Evolutionary conservation across 495 filamentous ascomycete genomes (phyloP), one percentile per base, ranked within the genome.

Genomic region (Tuber calosporum): DNA sequence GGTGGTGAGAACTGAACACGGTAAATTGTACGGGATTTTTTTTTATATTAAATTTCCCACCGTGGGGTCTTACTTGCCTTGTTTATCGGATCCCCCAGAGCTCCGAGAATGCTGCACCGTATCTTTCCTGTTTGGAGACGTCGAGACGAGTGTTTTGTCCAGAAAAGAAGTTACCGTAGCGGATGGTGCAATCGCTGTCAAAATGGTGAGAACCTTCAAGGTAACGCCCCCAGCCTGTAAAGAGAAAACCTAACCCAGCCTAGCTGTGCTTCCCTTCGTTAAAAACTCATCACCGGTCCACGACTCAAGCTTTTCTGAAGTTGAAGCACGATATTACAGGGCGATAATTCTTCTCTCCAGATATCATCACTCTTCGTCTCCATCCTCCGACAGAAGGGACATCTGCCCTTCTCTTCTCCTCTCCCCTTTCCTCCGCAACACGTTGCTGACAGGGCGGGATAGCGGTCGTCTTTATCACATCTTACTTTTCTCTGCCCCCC

Each of bases 121-220:
- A 62, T 62, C 53, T 34, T 62, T 62, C 26, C 53, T 34, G 53
- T 62, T 34, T 26, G 53, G 53, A 62, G 53, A 34, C 26, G 53
- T 62, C 26, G 26, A 62, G 26, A 15, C 19, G 53, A 17, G 11
- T 26, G n/a, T 58, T 58, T 58, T 11, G 48, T 62, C 53, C 53
- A 62, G 53, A 34, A 62, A 34, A 17, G 53, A 62, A 62, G 53
- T 30, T 62, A 2, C 53, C 26, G 53, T 34, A 62, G 53, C 53
- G 53, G 69, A 78, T 78, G 76, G 76, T 78, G 76, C 75, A 75
- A 78, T 78, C 76, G 76, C 67, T 42, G 76, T 77, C 74, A 77
- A 78, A 78, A 78, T 78, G 76, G 77, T 78, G 76, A 78, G 76
- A 78, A 78, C 76, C 42, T 62, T 78, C 68, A 26, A 78, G 77